Evolutionary conservation across 768 basidiomycete genomes (phyloP), one percentile per base, ranked within the genome.

Genomic region (Trametes coccinea): DNA sequence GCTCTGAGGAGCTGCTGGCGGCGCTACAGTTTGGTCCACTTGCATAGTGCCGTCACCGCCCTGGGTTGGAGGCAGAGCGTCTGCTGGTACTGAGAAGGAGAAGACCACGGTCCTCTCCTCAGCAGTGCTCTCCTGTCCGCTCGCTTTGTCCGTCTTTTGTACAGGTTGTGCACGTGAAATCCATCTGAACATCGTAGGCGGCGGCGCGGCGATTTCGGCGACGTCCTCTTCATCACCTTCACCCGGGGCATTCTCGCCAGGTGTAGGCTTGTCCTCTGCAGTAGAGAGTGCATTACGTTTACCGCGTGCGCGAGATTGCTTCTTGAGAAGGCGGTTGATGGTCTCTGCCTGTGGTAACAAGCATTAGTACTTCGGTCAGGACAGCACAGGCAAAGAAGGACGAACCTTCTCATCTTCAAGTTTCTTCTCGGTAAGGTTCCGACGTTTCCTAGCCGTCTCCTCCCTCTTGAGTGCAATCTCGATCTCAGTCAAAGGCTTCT

Each of bases 311-410:
- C 87, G 82, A 16, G 87, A 86, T 70, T 92, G 91, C 73, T 93
- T 94, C 72, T 92, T 92, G 53, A 95, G 82, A 13, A 95, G 80
- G 30, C 93, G 87, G 67, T 93, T 93, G 72, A 95, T 94, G 0
- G 93, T 94, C 68, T 94, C 93, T 27, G 85, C 85, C 90, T 93
- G 66, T 17, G 11, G 22, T 4, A 2, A 16, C 41, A 39, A 27
- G 10, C 56, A 16, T 49, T 11, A 49, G 45, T 4, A 29, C 2
- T 29, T 5, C 4, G 2, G 22, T 27, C 27, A 11, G 34, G 11
- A 11, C 45, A 22, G 17, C 22, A 46, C 11, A 27, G 5, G 45
- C 2, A 22, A 17, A 10, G 16, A 10, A 39, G 33, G 9, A 29
- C 53, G 53, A 56, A 87, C 92, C 84, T 91, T 92, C 73, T 93